Conservation (phyloP, 164 flowering plant species). For the Macadamia integrifolia region DNA sequence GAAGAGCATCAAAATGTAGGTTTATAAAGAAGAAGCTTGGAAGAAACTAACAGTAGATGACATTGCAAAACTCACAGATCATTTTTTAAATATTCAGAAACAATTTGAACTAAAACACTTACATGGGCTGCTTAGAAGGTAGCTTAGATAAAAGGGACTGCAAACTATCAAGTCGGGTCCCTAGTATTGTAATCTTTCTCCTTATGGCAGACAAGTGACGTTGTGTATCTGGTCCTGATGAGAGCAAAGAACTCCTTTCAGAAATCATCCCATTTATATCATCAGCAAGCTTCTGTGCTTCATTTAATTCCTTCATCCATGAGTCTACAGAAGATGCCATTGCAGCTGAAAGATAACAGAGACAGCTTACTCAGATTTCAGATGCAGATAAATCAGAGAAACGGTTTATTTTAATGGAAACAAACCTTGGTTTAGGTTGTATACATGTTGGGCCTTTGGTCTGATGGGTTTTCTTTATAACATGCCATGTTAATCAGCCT, state of each 20-base stretch:
- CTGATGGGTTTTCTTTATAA: too few relatives aligned
- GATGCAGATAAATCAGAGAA: too few relatives aligned
- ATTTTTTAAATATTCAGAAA: not conserved
- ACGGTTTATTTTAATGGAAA: not conserved
- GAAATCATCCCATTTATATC: slow-evolving; percentile 77
- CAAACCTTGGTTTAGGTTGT: too few relatives aligned
- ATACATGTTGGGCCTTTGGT: too few relatives aligned
- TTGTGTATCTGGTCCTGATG: slow-evolving; percentile 76
- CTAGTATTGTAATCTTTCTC: slow-evolving; percentile 78
- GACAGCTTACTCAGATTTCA: not conserved
- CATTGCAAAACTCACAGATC: not conserved
- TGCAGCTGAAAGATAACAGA: slow-evolving; percentile 20
- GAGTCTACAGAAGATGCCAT: slow-evolving; percentile 78
- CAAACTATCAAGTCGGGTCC: slow-evolving; percentile 80
- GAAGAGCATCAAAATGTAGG: too few relatives aligned
- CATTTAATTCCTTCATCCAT: slow-evolving; percentile 83
- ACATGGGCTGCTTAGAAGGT: slow-evolving; percentile 75
- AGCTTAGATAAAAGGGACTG: slow-evolving; percentile 65
- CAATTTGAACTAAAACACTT: slow-evolving; percentile 18
- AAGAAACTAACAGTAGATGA: not conserved
- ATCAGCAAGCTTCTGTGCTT: slow-evolving; percentile 78
- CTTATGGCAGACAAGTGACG: slow-evolving; percentile 73
- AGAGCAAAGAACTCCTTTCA: slow-evolving; percentile 49
- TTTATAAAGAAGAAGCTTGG: not conserved
- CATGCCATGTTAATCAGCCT: too few relatives aligned